Evolutionary conservation across 495 filamentous ascomycete genomes (phyloP).

Genomic region (Penicillium pancosmium): DNA sequence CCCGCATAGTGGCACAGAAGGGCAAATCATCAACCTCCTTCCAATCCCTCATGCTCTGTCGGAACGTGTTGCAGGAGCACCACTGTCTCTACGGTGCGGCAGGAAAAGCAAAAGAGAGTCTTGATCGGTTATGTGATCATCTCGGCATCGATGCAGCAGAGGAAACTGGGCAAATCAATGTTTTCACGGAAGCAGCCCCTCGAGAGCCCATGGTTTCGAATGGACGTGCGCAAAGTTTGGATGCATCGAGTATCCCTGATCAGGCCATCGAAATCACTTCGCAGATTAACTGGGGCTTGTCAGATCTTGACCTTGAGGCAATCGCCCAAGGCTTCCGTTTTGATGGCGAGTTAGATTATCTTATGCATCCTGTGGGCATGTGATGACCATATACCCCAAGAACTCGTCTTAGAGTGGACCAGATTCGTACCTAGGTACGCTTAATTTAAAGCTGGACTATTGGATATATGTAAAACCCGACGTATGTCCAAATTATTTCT

Average conservation of each 20-base stretch:
- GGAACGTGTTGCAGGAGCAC: constrained; percentile 22
- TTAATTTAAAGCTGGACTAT: too few species aligned
- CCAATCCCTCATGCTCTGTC: constrained; percentile 26
- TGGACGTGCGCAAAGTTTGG: neutral
- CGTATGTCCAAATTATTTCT: neutral
- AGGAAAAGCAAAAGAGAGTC: constrained; percentile 26
- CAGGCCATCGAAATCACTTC: constrained; percentile 15
- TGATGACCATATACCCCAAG: neutral
- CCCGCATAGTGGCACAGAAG: constrained; percentile 32
- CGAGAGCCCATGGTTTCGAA: neutral
- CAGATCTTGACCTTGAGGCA: constrained; percentile 31
- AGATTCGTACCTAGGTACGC: too few species aligned
- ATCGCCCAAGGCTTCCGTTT: constrained; percentile 33
- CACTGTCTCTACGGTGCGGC: constrained; percentile 26
- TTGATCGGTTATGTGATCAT: constrained; percentile 25
- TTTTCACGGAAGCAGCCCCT: neutral
- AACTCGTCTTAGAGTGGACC: too few species aligned
- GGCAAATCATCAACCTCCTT: constrained; percentile 24
- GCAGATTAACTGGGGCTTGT: constrained; percentile 26
- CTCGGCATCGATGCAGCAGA: constrained; percentile 17
- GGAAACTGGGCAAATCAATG: neutral
- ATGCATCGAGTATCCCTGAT: neutral
- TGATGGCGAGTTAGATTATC: constrained; percentile 27
- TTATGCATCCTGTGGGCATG: constrained; percentile 25
- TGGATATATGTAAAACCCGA: too few species aligned